Conservation (phyloP, 2,329 filamentous ascomycete species). For the Venturia oleaginea region DNA sequence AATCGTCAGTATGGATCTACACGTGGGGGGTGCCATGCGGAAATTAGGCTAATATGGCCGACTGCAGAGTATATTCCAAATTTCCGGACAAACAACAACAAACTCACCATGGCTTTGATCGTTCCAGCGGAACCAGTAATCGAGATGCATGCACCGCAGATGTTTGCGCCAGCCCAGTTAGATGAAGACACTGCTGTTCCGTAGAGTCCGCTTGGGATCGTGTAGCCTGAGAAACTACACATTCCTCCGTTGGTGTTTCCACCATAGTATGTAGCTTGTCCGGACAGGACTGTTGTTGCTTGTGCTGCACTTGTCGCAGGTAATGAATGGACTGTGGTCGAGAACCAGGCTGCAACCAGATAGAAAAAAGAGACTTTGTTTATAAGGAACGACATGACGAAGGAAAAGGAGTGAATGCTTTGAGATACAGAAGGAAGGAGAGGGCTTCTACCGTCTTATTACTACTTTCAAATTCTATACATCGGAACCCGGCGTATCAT, state of each 20-base stretch:
- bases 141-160: constrained; percentile 54
- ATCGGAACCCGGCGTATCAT: not conserved
- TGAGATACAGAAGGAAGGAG: not conserved
- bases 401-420: not conserved
- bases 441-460: no score
- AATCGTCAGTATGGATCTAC: not conserved
- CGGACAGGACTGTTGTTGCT: constrained; percentile 14
- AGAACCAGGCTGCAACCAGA: not conserved
- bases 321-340: not conserved
- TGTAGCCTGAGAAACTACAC: constrained; percentile 57
- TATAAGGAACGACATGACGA: not conserved
- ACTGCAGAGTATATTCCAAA: not conserved
- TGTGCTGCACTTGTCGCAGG: not conserved
- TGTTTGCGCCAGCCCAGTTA: constrained; percentile 46
- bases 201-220: constrained; percentile 47
- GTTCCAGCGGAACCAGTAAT: not conserved
- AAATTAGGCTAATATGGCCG: not conserved
- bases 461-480: no score
- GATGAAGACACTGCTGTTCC: constrained; percentile 53
- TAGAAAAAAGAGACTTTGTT: not conserved
- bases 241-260: constrained; percentile 45
- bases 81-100: no score
- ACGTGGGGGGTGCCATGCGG: not conserved
- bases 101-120: not conserved
- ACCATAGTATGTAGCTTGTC: constrained; percentile 29